Base-by-base conservation (phyloP, 2,329 filamentous ascomycete genomes). In the Pseudogymnoascus sp. region DNA sequence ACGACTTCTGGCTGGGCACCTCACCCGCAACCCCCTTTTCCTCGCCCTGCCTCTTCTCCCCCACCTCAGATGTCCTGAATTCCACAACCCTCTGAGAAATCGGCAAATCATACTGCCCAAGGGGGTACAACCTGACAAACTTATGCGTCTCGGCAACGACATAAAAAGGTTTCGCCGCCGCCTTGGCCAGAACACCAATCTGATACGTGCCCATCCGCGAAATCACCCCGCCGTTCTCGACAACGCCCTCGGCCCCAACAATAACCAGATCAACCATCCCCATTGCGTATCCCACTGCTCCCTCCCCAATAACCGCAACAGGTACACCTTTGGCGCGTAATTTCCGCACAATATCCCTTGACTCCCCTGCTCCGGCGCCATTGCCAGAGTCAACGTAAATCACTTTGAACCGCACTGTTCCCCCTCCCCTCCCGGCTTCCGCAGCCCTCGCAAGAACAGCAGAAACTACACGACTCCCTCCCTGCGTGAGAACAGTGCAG, bases 71-170 rank as follows among this genome's bases (percentile, higher is more conserved):
- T 2, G 38, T 40, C 69, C 81, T 81, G 74, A 95, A 96, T 59
- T 90, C 85, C 64, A 95, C 80, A 13, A 96, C 82, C 35, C 85
- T 82, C 75, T 96, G 91, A 72, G 88, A 83, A 68, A 96, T 86
- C 0, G 90, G 90, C 64, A 96, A 78, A 72, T 95, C 90, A 64
- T 87, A 85, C 76, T 96, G 91, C 66, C 88, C 86, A 21, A 95
- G 78, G 1, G 93, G 91, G 70, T 93, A 95, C 63, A 95, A 82
- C 70, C 92, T 84, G 53, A 96, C 91, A 73, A 99, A 97, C 78
- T 99, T 99, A 80, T 99, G 95, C 70, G 90, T 96, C 79, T 99
- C 95, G 1, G 89, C 89, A 4, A 95, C 92, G 16, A 96, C 92
- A 72, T 96, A 96, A 69, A 97, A 91, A 0, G 89, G 89, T 40